These are phyloP conservation scores for Trichoderma afroharzianum DNA, from an alignment of 2,329 filamentous ascomycete species.

Conservation along the genomic window DNA sequence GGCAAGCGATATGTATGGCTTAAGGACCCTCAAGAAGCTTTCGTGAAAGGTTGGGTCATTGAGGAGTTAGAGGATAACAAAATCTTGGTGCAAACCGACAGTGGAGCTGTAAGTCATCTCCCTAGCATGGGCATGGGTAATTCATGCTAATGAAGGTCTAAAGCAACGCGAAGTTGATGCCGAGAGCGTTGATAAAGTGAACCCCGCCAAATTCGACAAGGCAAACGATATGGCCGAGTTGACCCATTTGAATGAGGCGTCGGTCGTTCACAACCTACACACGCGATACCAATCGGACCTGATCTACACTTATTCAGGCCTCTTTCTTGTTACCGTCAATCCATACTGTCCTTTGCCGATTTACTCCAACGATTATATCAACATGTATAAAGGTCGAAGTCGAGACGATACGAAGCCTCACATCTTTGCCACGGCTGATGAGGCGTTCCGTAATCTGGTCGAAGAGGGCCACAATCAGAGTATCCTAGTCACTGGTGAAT, in stretches of 20 bases:
- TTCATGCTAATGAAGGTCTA: conserved; percentile 22
- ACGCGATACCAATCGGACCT: conserved; percentile 93
- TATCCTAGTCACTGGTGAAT: conserved; percentile 96
- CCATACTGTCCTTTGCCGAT: conserved; percentile 94
- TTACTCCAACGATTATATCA: conserved; percentile 94
- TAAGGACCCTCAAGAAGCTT: conserved; percentile 79
- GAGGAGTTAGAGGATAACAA: conserved; percentile 69
- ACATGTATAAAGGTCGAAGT: conserved; percentile 91
- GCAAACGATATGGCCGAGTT: conserved; percentile 99
- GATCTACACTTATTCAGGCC: conserved; percentile 96
- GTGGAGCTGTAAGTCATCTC: conserved; percentile 67
- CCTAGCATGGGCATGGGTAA: not conserved
- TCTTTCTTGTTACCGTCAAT: conserved; percentile 96
- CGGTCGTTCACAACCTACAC: conserved; percentile 94
- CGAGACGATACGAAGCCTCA: conserved; percentile 95
- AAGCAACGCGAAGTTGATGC: conserved; percentile 82
- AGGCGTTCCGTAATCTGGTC: conserved; percentile 91
- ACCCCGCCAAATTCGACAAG: conserved; percentile 99
- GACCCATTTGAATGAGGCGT: conserved; percentile 95
- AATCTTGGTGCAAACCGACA: conserved; percentile 86
- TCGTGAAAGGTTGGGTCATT: conserved; percentile 88
- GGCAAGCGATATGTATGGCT: conserved; percentile 98
- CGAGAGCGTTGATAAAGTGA: conserved; percentile 96
- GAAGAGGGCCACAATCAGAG: conserved; percentile 96
- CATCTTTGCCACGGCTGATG: conserved; percentile 96